A percentile compares a stretch with the other conserved stretches of the same genome.
Evolutionary conservation across 768 basidiomycete genomes (phyloP).

Genomic region (Mycena vulgaris): DNA sequence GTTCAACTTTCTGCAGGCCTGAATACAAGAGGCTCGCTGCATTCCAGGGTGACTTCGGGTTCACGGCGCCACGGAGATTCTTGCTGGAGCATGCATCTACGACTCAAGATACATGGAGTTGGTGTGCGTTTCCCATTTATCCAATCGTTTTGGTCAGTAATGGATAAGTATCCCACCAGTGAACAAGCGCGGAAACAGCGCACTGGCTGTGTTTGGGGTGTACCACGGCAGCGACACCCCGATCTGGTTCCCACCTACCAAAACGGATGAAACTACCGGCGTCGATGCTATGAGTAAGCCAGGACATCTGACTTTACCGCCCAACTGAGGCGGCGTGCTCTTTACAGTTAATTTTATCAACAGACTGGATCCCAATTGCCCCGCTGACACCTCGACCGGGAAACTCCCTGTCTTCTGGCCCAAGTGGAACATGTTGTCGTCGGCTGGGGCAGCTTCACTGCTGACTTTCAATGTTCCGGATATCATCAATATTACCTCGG

Average conservation of each 20-base stretch:
- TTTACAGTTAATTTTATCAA: constrained; percentile 15
- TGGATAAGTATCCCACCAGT: too few relatives aligned
- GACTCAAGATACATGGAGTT: constrained; percentile 52
- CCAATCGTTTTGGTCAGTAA: too few relatives aligned
- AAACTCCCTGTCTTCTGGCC: neutral
- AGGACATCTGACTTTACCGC: neutral
- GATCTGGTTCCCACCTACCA: neutral
- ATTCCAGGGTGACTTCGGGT: constrained; percentile 53
- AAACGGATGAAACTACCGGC: neutral
- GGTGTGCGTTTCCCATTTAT: constrained; percentile 48
- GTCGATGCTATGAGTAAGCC: neutral
- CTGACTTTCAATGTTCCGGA: constrained; percentile 7
- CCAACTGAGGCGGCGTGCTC: too few relatives aligned
- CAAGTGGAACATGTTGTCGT: neutral
- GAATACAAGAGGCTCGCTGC: constrained; percentile 59
- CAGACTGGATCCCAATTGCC: constrained; percentile 8
- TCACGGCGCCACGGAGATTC: constrained; percentile 53
- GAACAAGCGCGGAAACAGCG: neutral
- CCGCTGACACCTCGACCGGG: neutral
- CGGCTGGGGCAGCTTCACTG: neutral
- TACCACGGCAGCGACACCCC: neutral
- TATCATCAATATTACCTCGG: neutral
- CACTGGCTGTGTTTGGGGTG: neutral
- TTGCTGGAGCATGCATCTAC: constrained; percentile 49
- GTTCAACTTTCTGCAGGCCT: constrained; percentile 42